A percentile compares a stretch with the other conserved stretches of the same genome.
phyloP scores from a whole-genome alignment of 768 basidiomycete species.

The Hygrocybe coccinea region DNA sequence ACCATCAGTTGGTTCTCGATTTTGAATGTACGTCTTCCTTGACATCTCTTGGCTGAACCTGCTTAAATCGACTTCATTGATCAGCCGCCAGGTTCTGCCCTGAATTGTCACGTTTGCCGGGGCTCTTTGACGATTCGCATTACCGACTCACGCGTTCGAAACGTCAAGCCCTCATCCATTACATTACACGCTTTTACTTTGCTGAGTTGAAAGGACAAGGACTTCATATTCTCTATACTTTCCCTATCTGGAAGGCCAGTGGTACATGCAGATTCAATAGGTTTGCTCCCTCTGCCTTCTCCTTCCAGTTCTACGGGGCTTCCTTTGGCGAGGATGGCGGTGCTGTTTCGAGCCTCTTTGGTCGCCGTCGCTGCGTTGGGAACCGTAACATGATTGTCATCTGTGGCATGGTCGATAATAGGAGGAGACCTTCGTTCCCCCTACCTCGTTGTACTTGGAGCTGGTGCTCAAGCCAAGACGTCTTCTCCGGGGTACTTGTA shows the following conservation, averaged over 20 bases:
- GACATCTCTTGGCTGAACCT: neutral
- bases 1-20: slow-evolving; percentile 13
- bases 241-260: slow-evolving; percentile 14
- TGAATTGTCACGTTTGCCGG: slow-evolving; percentile 13
- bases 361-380: neutral
- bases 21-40: slow-evolving; percentile 11
- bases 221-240: slow-evolving; percentile 11
- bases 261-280: neutral
- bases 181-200: slow-evolving; percentile 11
- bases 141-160: neutral
- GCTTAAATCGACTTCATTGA: neutral
- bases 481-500: slow-evolving; percentile 12
- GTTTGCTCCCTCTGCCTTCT: slow-evolving; percentile 6
- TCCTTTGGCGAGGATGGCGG: neutral
- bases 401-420: slow-evolving; percentile 1
- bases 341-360: slow-evolving; percentile 3
- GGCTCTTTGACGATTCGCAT: slow-evolving; percentile 9
- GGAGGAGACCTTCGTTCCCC: neutral
- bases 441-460: slow-evolving; percentile 5
- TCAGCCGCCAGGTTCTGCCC: slow-evolving; percentile 13
- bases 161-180: slow-evolving; percentile 8
- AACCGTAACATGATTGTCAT: slow-evolving; percentile 5
- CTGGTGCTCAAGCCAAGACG: slow-evolving; percentile 6
- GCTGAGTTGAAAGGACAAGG: slow-evolving; percentile 7
- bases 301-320: slow-evolving; percentile 7